A percentile compares a stretch with the other conserved stretches of the same genome.
phyloP scores from a whole-genome alignment of 2,329 filamentous ascomycete species.

The Hypoxylon sp. region DNA sequence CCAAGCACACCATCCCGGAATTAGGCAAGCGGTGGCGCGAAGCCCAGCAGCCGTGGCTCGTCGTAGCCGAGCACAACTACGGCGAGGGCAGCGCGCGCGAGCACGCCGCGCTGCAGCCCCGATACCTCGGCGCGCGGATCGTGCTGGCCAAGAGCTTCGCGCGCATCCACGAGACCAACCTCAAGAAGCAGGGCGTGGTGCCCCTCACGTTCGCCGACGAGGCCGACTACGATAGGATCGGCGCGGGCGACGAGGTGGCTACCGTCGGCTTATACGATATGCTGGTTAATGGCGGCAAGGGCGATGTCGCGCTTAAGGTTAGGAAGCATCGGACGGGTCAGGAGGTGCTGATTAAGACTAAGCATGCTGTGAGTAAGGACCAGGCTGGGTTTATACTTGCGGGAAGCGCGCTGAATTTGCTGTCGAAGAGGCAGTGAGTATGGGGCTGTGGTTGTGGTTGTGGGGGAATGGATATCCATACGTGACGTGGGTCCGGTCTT shows the following conservation, averaged over 20 bases:
- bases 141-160: constrained; percentile 91
- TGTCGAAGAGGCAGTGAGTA: constrained; percentile 69
- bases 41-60: constrained; percentile 84
- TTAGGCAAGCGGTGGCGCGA: constrained; percentile 88
- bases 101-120: constrained; percentile 89
- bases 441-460: neutral
- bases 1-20: constrained; percentile 84
- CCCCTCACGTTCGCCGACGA: constrained; percentile 92
- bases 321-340: constrained; percentile 74
- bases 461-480: neutral
- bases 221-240: constrained; percentile 86
- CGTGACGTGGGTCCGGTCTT: neutral
- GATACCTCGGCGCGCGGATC: constrained; percentile 88
- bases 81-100: constrained; percentile 91
- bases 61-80: constrained; percentile 98
- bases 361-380: constrained; percentile 89
- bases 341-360: constrained; percentile 80
- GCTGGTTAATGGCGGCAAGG: constrained; percentile 82
- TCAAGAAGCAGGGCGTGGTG: constrained; percentile 98
- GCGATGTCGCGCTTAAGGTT: constrained; percentile 79
- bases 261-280: constrained; percentile 90
- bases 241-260: constrained; percentile 84
- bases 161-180: constrained; percentile 93
- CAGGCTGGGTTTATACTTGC: constrained; percentile 94
- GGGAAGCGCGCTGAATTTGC: constrained; percentile 91